Evolutionary conservation across 139 green algal genomes (phyloP), one percentile per base, ranked within the genome.

Genomic region (Tetradesmus lagerheimii): DNA sequence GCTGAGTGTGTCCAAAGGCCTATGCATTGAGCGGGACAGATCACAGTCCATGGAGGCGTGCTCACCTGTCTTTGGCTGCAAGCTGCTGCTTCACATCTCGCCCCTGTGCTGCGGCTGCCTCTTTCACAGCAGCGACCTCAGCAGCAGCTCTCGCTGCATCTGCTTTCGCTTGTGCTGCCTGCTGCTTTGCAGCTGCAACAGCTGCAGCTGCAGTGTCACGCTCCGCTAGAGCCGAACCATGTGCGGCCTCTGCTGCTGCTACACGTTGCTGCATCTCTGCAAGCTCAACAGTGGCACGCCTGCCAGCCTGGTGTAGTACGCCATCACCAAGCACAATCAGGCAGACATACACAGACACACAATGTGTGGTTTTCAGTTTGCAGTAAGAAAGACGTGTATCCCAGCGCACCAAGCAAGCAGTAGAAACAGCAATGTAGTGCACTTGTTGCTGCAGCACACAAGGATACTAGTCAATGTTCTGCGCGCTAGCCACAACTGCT

Each of bases 201-300:
- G 78, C 78, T 3, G 80, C 84, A 45, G 76, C 89, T 25, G 88
- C 89, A 64, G 86, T 90, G 34, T 80, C 47, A 20, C 80, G 81
- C 53, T 57, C 66, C 35, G 86, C 34, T n/a, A 74, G 71, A 20
- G 74, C 85, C 39, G 75, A 50, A 31, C 91, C 86, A 9, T 76
- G 66, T 12, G 57, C 41, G 4, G 88, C 47, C 45, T 93, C 87
- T 18, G 66, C 79, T 66, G 93, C 91, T 5, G 62, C 83, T 11
- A 57, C 37, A 6, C 84, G 77, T 5, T 81, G 83, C 31, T 89
- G 82, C 34, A 90, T 77, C 53, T 91, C 75, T 4, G 81, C 88
- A 11, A 94, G 84, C 84, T 95, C 93, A 18, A 84, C 80, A 25
- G 82, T 88, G 27, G 89, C 80, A 12, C 66, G 67, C 37, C 67